Percentiles rank a stretch among this genome's conserved stretches.
phyloP scores from a whole-genome alignment of 2,329 filamentous ascomycete genomes.

The Plectosphaerella sp. region DNA sequence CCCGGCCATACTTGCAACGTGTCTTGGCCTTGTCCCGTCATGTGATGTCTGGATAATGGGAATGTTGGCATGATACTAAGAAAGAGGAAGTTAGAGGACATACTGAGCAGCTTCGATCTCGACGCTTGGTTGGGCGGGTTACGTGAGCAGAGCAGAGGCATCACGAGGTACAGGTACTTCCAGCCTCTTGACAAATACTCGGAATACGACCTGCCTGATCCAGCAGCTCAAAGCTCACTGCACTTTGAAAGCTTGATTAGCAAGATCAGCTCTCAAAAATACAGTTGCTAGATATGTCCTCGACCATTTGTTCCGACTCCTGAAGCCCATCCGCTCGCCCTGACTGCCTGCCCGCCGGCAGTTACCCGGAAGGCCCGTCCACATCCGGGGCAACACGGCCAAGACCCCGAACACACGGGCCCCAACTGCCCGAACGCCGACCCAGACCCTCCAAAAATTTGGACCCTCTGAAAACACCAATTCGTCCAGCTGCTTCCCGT shows the following conservation, averaged over 20 bases:
- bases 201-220: too few species aligned
- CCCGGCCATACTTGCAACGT: too few species aligned
- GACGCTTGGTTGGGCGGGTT: too few species aligned
- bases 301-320: background rate
- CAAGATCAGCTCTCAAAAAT: too few species aligned
- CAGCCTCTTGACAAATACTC: too few species aligned
- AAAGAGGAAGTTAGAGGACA: background rate
- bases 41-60: background rate
- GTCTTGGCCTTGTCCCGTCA: background rate
- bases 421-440: conserved; percentile 5
- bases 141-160: too few species aligned
- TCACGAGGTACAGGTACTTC: too few species aligned
- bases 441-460: conserved; percentile 1
- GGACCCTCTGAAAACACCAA: conserved; percentile 2
- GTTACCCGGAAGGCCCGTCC: conserved; percentile 1
- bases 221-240: too few species aligned
- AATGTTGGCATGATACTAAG: background rate
- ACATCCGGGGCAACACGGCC: background rate
- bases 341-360: background rate
- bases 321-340: background rate
- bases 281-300: too few species aligned
- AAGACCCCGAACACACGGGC: conserved; percentile 6
- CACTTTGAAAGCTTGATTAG: too few species aligned
- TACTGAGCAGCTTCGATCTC: too few species aligned
- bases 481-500: background rate